Evolutionary conservation across 2,329 filamentous ascomycete genomes (phyloP).

Genomic region (Didymosphaeria variabile): DNA sequence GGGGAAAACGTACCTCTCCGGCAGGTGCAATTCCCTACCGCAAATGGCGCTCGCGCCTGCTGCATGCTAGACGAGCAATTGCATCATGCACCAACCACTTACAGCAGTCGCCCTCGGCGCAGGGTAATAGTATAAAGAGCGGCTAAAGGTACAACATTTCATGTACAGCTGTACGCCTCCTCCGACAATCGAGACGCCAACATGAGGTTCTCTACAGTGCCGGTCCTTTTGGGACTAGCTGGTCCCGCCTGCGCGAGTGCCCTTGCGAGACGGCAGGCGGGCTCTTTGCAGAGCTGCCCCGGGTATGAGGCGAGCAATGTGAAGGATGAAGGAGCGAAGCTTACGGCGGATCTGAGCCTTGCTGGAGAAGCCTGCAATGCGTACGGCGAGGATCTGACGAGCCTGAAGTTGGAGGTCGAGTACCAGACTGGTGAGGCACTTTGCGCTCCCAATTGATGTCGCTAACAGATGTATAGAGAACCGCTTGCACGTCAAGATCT

Average conservation of each 20-base stretch:
- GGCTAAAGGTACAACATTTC: background rate
- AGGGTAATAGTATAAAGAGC: background rate
- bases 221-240: slow-evolving; percentile 34
- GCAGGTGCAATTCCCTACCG: background rate
- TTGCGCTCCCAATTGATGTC: slow-evolving; percentile 68
- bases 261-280: slow-evolving; percentile 30
- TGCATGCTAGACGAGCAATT: slow-evolving; percentile 3
- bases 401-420: slow-evolving; percentile 65
- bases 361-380: slow-evolving; percentile 71
- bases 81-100: slow-evolving; percentile 1
- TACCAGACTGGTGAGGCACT: slow-evolving; percentile 67
- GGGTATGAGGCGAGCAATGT: slow-evolving; percentile 73
- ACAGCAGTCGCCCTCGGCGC: background rate
- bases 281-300: slow-evolving; percentile 60
- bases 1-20: background rate
- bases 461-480: slow-evolving; percentile 55
- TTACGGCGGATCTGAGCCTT: slow-evolving; percentile 74
- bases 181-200: background rate
- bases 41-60: background rate
- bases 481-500: slow-evolving; percentile 76
- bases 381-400: slow-evolving; percentile 65
- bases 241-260: slow-evolving; percentile 28
- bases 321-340: slow-evolving; percentile 57
- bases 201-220: slow-evolving; percentile 35
- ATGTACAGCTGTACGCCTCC: background rate